Evolutionary conservation across 108 stramenopile genomes (phyloP), one percentile per base, ranked within the genome.

Genomic region (Pinguiococcus pyrenoidosus): DNA sequence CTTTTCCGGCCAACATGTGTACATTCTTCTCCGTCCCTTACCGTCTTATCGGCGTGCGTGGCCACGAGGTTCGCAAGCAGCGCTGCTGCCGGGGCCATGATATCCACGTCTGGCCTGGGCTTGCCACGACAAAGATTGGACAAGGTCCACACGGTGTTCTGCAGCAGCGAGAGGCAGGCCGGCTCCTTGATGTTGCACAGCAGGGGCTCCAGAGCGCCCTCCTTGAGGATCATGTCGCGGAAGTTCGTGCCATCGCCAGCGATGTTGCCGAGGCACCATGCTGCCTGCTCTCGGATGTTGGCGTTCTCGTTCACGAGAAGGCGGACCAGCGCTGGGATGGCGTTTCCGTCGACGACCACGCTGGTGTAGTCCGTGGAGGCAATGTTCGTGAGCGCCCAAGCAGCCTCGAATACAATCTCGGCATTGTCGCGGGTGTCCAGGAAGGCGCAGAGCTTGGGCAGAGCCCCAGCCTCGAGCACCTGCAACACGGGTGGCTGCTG

Each of bases 211-310:
- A 89, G 54, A n/a, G 68, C 69, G 26, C 76, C 70, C 10, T 69
- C 26, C 21, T 44, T 32, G 27, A 89, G 64, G 16, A 86, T 66
- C 4, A 53, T 26, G 60, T 95, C 83, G 23, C 93, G 66, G 29
- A 77, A 67, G 22, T 48, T 49, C 2, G 80, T n/a, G 14, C 59
- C 57, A 50, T 95, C 93, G 0, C 88, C 93, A 2, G 88, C 89
- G 45, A 95, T 79, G 59, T 95, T 95, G 44, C 91, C 93, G 13
- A 95, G 62, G 46, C 84, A 85, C 93, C 93, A 95, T 2, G 81
- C 87, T 37, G 73, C 51, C 68, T 95, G 93, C 44, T 91, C 89
- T n/a, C 93, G 75, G 26, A 95, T 74, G 36, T 89, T 78, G 7
- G 80, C 62, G 46, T 55, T 64, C 2, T 53, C 50, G 33, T 80